These are phyloP conservation scores for Heracleum sosnowskyi DNA, from an alignment of 129 eudicot genomes.

Conservation along the genomic window DNA sequence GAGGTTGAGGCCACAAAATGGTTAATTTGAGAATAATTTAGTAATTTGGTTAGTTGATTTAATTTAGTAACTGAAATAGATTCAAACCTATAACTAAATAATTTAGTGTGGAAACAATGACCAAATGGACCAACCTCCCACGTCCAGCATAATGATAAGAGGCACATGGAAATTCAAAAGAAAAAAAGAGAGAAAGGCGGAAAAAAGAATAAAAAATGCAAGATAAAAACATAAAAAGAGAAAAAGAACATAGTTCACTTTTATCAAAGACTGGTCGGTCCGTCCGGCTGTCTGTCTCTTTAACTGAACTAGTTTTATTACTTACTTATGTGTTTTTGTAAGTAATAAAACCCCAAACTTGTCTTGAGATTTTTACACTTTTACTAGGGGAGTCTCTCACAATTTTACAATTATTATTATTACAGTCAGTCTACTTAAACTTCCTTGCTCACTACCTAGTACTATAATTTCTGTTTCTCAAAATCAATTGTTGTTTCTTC, in stretches of 20 bases:
- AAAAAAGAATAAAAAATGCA: not conserved
- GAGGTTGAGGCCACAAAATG: too few species aligned
- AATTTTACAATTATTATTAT: not conserved
- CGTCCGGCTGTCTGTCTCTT: not conserved
- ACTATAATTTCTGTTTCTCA: too few species aligned
- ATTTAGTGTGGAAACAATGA: too few species aligned
- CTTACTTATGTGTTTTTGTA: not conserved
- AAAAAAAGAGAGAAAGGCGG: not conserved
- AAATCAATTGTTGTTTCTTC: not conserved
- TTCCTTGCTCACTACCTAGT: too few species aligned
- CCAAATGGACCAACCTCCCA: too few species aligned
- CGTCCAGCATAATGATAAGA: not conserved
- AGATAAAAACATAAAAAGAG: not conserved
- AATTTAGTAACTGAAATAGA: too few species aligned
- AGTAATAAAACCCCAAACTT: not conserved
- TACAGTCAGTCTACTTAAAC: not conserved
- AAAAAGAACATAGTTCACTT: slow-evolving; percentile 2
- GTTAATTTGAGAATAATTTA: too few species aligned
- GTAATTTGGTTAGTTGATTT: too few species aligned
- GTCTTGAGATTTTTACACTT: not conserved
- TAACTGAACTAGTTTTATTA: too few species aligned
- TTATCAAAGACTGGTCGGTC: not conserved
- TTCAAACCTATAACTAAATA: too few species aligned
- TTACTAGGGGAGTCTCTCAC: too few species aligned
- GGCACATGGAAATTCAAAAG: not conserved